phyloP scores from a whole-genome alignment of 1,139 yeast genomes.

The Saccharomycopsis hybrid region DNA sequence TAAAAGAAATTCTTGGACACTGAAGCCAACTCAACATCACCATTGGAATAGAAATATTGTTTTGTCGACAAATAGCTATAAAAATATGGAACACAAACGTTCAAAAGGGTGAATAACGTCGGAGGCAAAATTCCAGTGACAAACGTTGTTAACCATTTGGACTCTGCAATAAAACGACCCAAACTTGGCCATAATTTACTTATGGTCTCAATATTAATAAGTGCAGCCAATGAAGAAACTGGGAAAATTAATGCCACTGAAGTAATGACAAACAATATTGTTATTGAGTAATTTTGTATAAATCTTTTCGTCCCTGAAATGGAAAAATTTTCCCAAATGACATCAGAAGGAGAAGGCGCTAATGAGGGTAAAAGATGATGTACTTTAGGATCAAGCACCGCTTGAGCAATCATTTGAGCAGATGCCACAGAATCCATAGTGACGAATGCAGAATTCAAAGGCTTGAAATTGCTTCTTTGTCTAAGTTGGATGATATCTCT shows the following conservation, averaged over 20 bases:
- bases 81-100: conserved; percentile 60
- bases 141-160: conserved; percentile 63
- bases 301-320: conserved; percentile 50
- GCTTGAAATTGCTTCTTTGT: conserved; percentile 35
- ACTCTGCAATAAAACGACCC: conserved; percentile 50
- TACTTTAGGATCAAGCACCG: conserved; percentile 71
- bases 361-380: conserved; percentile 61
- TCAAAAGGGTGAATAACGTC: conserved; percentile 62
- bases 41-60: conserved; percentile 69
- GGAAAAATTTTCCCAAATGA: conserved; percentile 69
- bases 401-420: conserved; percentile 83
- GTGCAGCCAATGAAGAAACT: conserved; percentile 67
- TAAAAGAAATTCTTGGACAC: conserved; percentile 74
- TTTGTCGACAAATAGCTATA: conserved; percentile 59
- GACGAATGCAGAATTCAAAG: conserved; percentile 48
- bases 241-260: conserved; percentile 62
- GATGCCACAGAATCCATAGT: conserved; percentile 82
- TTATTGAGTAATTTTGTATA: conserved; percentile 51
- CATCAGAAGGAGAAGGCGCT: conserved; percentile 80
- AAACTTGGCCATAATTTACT: conserved; percentile 67
- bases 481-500: conserved; percentile 46
- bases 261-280: conserved; percentile 54
- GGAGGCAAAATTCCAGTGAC: conserved; percentile 76
- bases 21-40: conserved; percentile 69
- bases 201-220: conserved; percentile 65